Base-by-base conservation (phyloP, 2,329 filamentous ascomycete species). In the Penicillium crustosum region DNA sequence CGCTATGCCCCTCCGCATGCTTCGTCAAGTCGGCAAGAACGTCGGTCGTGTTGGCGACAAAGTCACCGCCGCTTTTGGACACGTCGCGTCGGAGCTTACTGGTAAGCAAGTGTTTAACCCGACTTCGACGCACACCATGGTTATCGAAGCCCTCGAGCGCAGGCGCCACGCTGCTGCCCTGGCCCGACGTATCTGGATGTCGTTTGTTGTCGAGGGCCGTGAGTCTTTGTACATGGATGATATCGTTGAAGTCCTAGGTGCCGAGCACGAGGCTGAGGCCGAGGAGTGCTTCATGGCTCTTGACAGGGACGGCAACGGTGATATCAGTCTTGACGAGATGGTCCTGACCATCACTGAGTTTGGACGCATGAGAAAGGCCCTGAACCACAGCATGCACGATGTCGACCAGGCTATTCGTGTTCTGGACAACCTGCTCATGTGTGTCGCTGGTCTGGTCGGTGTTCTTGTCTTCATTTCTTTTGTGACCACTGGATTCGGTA, bases 111-210 rank as follows among this genome's bases (percentile, higher is more conserved):
- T 97, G 23, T 96, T 97, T 79, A 96, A 97, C 75, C 89, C 91
- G 15, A 93, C 90, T 68, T 90, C 92, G 6, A 88, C 93, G 1
- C 93, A 97, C 73, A 94, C 91, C 0, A 86, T 97, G 49, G 91
- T 97, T 6, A 82, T 95, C 13, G 87, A 95, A 71, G 94, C 93
- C 9, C 81, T 97, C 33, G 93, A 97, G 75, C 93, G 91, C 77
- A 86, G 85, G 43, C 82, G 83, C 59, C 90, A 91, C 7, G 91
- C 92, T 0, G 93, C 97, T 73, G 94, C 94, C n/a, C 79, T 97
- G 57, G 93, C 91, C n/a, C 89, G 86, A 65, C 89, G 94, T 69
- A 88, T 97, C 61, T 97, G 94, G 94, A 96, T 97, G 91, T 97
- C 93, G 0, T 96, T 97, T 71, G 94, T 96, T 1, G 86, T 94